phyloP scores from a whole-genome alignment of 2,329 filamentous ascomycete species.

The Curvularia eragrostidis region DNA sequence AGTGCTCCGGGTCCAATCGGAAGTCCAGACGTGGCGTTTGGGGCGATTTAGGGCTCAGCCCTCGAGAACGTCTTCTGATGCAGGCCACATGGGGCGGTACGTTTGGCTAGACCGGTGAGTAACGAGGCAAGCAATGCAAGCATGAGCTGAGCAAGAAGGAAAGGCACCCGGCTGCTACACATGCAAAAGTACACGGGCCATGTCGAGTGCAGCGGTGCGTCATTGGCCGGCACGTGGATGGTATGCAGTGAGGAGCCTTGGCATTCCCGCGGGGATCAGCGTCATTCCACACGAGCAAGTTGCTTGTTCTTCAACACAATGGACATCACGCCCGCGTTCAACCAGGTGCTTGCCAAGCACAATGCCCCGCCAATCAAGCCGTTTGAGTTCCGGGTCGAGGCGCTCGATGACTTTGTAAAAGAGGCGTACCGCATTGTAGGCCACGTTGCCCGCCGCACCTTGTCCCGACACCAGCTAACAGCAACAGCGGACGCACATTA shows the following conservation, averaged over 20 bases:
- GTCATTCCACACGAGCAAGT: conserved; percentile 31
- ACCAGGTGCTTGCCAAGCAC: conserved; percentile 69
- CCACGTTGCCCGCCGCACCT: conserved; percentile 31
- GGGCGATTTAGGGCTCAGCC: not conserved
- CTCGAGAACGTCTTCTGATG: not conserved
- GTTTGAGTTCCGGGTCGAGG: conserved; percentile 49
- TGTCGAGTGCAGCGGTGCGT: conserved; percentile 9
- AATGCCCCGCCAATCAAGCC: conserved; percentile 60
- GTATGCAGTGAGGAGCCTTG: conserved; percentile 22
- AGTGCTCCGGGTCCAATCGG: conserved; percentile 1
- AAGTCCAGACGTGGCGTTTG: not conserved
- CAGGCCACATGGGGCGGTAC: not conserved
- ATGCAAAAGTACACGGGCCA: not conserved
- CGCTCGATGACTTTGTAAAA: conserved; percentile 84
- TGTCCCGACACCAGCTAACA: conserved; percentile 32
- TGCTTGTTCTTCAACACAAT: conserved; percentile 36
- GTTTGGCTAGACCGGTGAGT: not conserved
- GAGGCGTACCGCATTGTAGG: conserved; percentile 91
- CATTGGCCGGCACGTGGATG: conserved; percentile 33
- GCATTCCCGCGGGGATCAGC: conserved; percentile 35
- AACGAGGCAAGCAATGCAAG: no score
- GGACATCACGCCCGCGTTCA: conserved; percentile 73
- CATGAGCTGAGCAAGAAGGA: not conserved
- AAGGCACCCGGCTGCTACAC: not conserved
- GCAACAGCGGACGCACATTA: conserved; percentile 80